phyloP scores from a whole-genome alignment of 352 stramenopile genomes.

The Globisporangium cederbergense region DNA sequence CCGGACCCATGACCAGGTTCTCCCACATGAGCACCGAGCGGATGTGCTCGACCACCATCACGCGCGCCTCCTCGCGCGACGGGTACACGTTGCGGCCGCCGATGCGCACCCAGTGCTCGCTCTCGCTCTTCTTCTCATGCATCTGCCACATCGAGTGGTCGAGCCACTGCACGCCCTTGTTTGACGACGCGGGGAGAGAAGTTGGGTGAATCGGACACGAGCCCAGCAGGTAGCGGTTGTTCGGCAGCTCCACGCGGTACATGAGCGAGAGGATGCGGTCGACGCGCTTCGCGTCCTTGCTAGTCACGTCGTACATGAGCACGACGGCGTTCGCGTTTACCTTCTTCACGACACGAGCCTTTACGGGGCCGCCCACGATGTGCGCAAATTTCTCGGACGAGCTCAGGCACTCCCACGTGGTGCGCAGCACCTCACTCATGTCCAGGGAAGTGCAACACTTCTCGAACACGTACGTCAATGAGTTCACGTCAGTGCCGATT shows the following conservation, averaged over 20 bases:
- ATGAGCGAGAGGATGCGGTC: constrained; percentile 14
- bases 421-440: constrained; percentile 6
- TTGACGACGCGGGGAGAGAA: constrained; percentile 49
- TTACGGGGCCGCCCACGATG: neutral
- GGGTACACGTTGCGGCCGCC: constrained; percentile 24
- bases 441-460: constrained; percentile 23
- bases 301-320: constrained; percentile 12
- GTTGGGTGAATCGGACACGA: constrained; percentile 66
- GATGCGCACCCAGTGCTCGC: constrained; percentile 43
- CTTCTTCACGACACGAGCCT: constrained; percentile 8
- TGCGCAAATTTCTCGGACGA: constrained; percentile 8
- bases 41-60: constrained; percentile 11
- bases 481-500: neutral
- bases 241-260: constrained; percentile 19
- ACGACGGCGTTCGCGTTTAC: constrained; percentile 9
- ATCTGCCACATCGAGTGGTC: constrained; percentile 70
- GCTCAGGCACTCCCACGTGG: constrained; percentile 2
- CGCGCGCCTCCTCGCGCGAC: constrained; percentile 11
- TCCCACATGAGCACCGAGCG: constrained; percentile 9
- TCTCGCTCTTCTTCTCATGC: constrained; percentile 12
- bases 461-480: constrained; percentile 2
- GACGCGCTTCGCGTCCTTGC: constrained; percentile 8
- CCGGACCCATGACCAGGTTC: constrained; percentile 8
- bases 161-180: constrained; percentile 67
- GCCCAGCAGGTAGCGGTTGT: constrained; percentile 66